These are phyloP conservation scores for Mycosphaerella sp. DNA, from an alignment of 2,329 filamentous ascomycete species.

Conservation along the genomic window DNA sequence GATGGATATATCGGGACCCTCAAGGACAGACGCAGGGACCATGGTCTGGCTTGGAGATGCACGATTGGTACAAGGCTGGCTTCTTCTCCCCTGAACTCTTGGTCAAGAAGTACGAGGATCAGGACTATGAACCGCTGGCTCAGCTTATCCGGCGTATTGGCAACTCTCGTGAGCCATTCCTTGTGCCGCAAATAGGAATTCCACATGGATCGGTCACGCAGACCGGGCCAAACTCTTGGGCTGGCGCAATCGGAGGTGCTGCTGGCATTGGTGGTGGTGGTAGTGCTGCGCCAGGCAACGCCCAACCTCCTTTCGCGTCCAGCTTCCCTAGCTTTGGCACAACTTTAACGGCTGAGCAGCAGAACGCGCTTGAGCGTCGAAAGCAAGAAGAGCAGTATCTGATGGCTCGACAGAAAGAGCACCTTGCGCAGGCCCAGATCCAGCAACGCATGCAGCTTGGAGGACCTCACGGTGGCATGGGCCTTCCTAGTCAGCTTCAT, in stretches of 20 bases:
- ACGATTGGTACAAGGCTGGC: conserved; percentile 98
- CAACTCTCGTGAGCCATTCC: conserved; percentile 93
- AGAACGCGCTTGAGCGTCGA: conserved; percentile 90
- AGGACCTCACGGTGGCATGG: conserved; percentile 40
- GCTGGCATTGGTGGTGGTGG: conserved; percentile 6
- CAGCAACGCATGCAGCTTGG: conserved; percentile 65
- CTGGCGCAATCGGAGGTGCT: conserved; percentile 27
- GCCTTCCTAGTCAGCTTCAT: conserved; percentile 57
- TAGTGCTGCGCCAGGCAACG: conserved; percentile 21
- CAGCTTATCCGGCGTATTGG: conserved; percentile 93
- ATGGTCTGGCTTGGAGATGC: conserved; percentile 96
- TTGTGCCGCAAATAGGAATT: conserved; percentile 95
- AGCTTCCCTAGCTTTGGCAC: conserved; percentile 96
- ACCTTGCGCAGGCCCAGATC: conserved; percentile 79
- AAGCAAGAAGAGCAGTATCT: conserved; percentile 98
- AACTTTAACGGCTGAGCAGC: conserved; percentile 92
- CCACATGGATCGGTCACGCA: conserved; percentile 66
- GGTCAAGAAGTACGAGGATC: conserved; percentile 90
- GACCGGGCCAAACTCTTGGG: conserved; percentile 40
- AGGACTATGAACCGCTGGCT: conserved; percentile 88
- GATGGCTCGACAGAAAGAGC: conserved; percentile 93
- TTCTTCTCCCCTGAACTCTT: conserved; percentile 94
- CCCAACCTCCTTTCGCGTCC: conserved; percentile 77
- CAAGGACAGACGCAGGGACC: conserved; percentile 88
- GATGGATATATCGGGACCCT: conserved; percentile 96